These are phyloP conservation scores for Cafeteria roenbergensis DNA, from an alignment of 108 stramenopile genomes.

Conservation along the genomic window DNA sequence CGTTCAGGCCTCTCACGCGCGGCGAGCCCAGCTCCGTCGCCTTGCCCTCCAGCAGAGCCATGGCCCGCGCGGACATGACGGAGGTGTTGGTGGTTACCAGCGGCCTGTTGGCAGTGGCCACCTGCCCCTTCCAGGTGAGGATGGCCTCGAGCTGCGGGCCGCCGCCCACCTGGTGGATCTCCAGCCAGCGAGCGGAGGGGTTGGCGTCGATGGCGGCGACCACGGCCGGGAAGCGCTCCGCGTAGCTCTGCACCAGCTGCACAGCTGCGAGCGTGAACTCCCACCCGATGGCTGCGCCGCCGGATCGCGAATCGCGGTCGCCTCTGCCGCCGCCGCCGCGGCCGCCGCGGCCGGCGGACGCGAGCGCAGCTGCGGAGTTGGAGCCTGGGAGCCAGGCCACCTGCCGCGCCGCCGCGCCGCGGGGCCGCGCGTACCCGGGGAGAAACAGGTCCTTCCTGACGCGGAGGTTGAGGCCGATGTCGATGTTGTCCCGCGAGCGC, in stretches of 20 bases:
- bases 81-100: slow-evolving; percentile 70
- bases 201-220: slow-evolving; percentile 55
- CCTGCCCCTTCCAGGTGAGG: slow-evolving; percentile 63
- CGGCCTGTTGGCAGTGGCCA: slow-evolving; percentile 70
- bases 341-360: background rate
- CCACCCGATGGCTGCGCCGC: slow-evolving; percentile 39
- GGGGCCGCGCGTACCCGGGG: slow-evolving; percentile 66
- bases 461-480: slow-evolving; percentile 84
- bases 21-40: slow-evolving; percentile 71
- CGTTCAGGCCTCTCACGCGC: slow-evolving; percentile 58
- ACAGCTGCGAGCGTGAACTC: slow-evolving; percentile 81
- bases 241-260: slow-evolving; percentile 69
- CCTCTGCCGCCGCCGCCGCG: background rate
- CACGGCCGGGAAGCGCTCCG: slow-evolving; percentile 68
- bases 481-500: slow-evolving; percentile 63
- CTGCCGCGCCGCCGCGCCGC: slow-evolving; percentile 18
- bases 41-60: slow-evolving; percentile 74
- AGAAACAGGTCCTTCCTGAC: slow-evolving; percentile 60
- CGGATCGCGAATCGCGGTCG: background rate
- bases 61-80: slow-evolving; percentile 70
- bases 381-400: slow-evolving; percentile 66
- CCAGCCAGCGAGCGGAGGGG: slow-evolving; percentile 69
- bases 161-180: too few relatives aligned
- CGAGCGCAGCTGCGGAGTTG: slow-evolving; percentile 42
- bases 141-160: slow-evolving; percentile 37